Conservation (phyloP, 1,139 yeast species). For the Barnettozyma hawaiiensis region DNA sequence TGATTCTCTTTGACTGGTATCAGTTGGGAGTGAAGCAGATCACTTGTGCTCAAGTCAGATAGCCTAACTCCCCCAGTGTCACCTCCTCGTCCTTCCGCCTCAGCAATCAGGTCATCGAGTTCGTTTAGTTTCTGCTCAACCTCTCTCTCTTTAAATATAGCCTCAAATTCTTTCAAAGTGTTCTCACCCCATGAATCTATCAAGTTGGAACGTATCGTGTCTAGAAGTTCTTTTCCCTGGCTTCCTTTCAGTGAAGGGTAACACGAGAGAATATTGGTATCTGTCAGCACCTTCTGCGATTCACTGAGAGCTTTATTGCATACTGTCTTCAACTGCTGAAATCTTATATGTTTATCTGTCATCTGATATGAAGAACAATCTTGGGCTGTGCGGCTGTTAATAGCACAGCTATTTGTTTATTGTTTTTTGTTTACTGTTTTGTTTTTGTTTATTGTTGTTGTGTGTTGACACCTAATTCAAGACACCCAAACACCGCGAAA, state of each 20-base stretch:
- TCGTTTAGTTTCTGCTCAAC: conserved; percentile 52
- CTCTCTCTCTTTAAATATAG: conserved; percentile 59
- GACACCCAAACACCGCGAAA: conserved; percentile 1
- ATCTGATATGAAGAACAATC: no score
- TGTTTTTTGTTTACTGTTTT: neutral
- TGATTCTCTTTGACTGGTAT: conserved; percentile 28
- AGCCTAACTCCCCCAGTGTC: conserved; percentile 12
- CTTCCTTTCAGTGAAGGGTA: conserved; percentile 52
- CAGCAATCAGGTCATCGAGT: conserved; percentile 57
- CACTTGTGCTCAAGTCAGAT: conserved; percentile 31
- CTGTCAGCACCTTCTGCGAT: conserved; percentile 53
- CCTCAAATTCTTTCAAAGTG: conserved; percentile 57
- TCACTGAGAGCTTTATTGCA: conserved; percentile 64
- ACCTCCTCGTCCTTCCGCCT: conserved; percentile 41
- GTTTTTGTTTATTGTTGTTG: no score
- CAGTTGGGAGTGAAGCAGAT: conserved; percentile 31
- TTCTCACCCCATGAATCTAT: conserved; percentile 54
- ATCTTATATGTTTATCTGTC: conserved; percentile 36
- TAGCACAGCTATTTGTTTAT: neutral
- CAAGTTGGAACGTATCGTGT: conserved; percentile 57
- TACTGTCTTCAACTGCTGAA: conserved; percentile 48
- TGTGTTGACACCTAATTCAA: neutral
- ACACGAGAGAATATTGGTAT: conserved; percentile 58
- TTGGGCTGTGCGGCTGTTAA: no score
- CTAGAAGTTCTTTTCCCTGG: conserved; percentile 48